Evolutionary conservation across 371 early-diverging fungal genomes (phyloP), one percentile per base, ranked within the genome.

Genomic region (Amoeboradix gromovi): DNA sequence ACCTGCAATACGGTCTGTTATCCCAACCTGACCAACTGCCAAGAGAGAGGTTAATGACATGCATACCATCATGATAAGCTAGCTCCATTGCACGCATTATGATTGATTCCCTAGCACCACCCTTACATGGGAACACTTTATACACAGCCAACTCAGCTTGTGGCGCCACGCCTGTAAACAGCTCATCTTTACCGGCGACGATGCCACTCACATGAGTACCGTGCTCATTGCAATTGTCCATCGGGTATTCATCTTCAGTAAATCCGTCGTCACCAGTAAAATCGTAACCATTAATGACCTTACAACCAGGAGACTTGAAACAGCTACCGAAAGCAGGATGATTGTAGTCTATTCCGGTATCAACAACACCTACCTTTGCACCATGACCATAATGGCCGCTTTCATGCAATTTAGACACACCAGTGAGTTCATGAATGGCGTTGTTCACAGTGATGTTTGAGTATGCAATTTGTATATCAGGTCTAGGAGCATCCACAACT

Each of bases 161-260:
- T 0, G 86, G 86, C 0, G 86, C 85, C 17, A 86, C 84, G 65
- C 86, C 86, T 66, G 73, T 76, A 67, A 83, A 80, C 66, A 77
- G 75, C 73, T 77, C 66, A 22, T 81, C 81, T 1, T 81, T 72
- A 22, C 82, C 86, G 31, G 80, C 86, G 70, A 85, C 76, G 48
- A 86, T 86, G 28, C 86, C 86, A 1, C 83, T 71, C 2, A 85
- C 82, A 67, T 83, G 84, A n/a, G 85, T 79, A 29, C 85, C 85
- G 72, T 85, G 84, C 29, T 71, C 70, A 12, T 65, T 69, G 73
- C 71, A 75, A 72, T 72, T 72, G 72, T 83, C 83, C 68, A 80
- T 73, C 0, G 83, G 82, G 68, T 82, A 83, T 17, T 66, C 27
- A 70, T 83, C 82, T 1, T 67, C 27, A 67, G 2, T n/a, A 5